A percentile compares a stretch with the other conserved stretches of the same genome.
Evolutionary conservation across 768 basidiomycete species (phyloP).

Genomic region (Cyathus striatus): DNA sequence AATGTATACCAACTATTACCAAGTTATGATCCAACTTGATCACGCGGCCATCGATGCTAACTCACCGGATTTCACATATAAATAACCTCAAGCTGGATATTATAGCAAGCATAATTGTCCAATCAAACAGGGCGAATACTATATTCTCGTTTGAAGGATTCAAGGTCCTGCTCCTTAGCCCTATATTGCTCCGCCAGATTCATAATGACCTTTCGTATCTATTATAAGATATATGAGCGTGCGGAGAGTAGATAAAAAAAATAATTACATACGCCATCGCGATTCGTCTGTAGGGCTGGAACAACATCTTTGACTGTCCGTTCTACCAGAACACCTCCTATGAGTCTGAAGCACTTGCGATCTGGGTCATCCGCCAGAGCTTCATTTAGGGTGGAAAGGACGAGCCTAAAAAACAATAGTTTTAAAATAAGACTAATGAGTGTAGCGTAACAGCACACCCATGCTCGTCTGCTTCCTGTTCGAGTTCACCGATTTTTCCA

Average conservation of each 20-base stretch:
- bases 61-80: too few relatives aligned
- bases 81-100: too few relatives aligned
- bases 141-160: slow-evolving; percentile 73
- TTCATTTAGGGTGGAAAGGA: slow-evolving; percentile 83
- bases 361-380: slow-evolving; percentile 77
- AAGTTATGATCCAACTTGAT: too few relatives aligned
- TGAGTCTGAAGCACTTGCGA: slow-evolving; percentile 93
- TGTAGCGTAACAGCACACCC: slow-evolving; percentile 43
- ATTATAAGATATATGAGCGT: slow-evolving; percentile 12
- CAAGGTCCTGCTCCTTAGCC: slow-evolving; percentile 79
- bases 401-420: slow-evolving; percentile 55
- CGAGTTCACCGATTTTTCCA: slow-evolving; percentile 93
- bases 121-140: slow-evolving; percentile 63
- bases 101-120: too few relatives aligned
- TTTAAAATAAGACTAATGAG: neutral
- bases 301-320: slow-evolving; percentile 93
- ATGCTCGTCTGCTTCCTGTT: slow-evolving; percentile 95
- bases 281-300: slow-evolving; percentile 85
- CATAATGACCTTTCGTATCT: slow-evolving; percentile 82
- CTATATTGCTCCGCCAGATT: slow-evolving; percentile 86
- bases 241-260: slow-evolving; percentile 2
- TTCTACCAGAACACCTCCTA: slow-evolving; percentile 94
- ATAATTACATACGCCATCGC: slow-evolving; percentile 64
- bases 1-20: too few relatives aligned
- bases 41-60: too few relatives aligned